Evolutionary conservation across 495 filamentous ascomycete genomes (phyloP).

Genomic region (Oidiodendron maius): DNA sequence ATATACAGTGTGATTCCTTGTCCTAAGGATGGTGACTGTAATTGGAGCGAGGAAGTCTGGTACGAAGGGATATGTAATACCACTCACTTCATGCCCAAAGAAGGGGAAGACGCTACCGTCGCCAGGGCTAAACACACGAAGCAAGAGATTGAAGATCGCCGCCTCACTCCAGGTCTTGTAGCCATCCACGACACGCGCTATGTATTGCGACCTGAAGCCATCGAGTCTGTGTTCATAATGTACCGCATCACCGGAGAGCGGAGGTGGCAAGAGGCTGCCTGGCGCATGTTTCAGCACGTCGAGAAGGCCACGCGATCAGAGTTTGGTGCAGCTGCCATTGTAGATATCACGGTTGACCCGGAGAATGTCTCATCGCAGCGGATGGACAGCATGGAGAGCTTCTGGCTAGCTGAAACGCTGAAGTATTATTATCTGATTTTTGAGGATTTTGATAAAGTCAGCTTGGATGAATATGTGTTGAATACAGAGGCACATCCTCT

Average conservation of each 20-base stretch:
- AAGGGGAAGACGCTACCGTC: background rate
- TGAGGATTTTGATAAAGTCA: slow-evolving; percentile 63
- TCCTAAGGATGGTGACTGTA: slow-evolving; percentile 14
- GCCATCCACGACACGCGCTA: slow-evolving; percentile 56
- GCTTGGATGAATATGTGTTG: slow-evolving; percentile 81
- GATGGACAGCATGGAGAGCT: slow-evolving; percentile 46
- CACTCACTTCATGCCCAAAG: background rate
- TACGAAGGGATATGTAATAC: slow-evolving; percentile 5
- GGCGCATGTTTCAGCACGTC: slow-evolving; percentile 51
- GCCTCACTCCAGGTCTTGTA: slow-evolving; percentile 54
- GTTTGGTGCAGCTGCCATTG: slow-evolving; percentile 38
- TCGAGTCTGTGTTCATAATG: slow-evolving; percentile 57
- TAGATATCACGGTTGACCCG: slow-evolving; percentile 31
- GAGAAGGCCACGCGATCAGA: slow-evolving; percentile 36
- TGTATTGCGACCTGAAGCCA: slow-evolving; percentile 61
- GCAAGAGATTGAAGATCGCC: slow-evolving; percentile 34
- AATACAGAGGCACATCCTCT: slow-evolving; percentile 57
- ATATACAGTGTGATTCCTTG: slow-evolving; percentile 38
- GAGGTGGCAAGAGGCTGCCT: slow-evolving; percentile 51
- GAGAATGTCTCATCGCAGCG: slow-evolving; percentile 16
- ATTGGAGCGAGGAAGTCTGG: slow-evolving; percentile 17
- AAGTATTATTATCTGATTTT: slow-evolving; percentile 81
- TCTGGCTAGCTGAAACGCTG: slow-evolving; percentile 70
- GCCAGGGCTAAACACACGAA: background rate
- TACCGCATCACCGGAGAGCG: slow-evolving; percentile 53